Evolutionary conservation across 192 early-diverging fungal species (phyloP).

Genomic region (Irineochytrium annulatum): DNA sequence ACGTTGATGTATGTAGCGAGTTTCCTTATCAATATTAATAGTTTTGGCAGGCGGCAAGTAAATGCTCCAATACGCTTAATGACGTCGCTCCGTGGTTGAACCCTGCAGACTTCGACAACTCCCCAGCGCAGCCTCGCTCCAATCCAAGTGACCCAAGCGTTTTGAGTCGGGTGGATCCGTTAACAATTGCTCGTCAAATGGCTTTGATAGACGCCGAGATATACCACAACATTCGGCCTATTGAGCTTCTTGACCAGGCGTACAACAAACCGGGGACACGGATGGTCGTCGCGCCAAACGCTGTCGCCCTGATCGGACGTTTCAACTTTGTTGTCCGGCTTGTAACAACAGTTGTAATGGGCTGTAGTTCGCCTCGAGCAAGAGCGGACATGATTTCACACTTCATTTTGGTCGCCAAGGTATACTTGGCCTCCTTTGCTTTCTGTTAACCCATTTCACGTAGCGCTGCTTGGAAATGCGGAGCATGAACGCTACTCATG

Average conservation of each 20-base stretch:
- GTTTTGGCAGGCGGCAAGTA: background rate
- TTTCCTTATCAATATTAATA: background rate
- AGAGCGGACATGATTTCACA: slow-evolving; percentile 14
- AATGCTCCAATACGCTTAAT: background rate
- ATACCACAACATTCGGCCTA: slow-evolving; percentile 8
- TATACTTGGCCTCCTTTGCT: background rate
- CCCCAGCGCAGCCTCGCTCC: background rate
- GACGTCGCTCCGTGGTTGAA: background rate
- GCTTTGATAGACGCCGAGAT: slow-evolving; percentile 12
- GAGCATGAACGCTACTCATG: slow-evolving; percentile 3
- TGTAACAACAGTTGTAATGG: slow-evolving; percentile 17
- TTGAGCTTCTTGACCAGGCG: slow-evolving; percentile 6
- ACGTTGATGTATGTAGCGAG: no score
- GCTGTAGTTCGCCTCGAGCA: slow-evolving; percentile 2
- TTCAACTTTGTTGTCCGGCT: slow-evolving; percentile 26
- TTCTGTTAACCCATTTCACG: background rate
- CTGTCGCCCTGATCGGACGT: slow-evolving; percentile 11
- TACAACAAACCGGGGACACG: background rate
- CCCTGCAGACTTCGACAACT: background rate
- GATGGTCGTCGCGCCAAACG: background rate
- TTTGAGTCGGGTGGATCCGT: background rate
- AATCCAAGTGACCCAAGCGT: background rate
- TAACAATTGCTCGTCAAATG: slow-evolving; percentile 10
- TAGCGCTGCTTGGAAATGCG: slow-evolving; percentile 10
- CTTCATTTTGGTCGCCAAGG: slow-evolving; percentile 19